A percentile compares a stretch with the other conserved stretches of the same genome.
phyloP scores from a whole-genome alignment of 2,329 filamentous ascomycete genomes.

The Arthrinium puccinioides region DNA sequence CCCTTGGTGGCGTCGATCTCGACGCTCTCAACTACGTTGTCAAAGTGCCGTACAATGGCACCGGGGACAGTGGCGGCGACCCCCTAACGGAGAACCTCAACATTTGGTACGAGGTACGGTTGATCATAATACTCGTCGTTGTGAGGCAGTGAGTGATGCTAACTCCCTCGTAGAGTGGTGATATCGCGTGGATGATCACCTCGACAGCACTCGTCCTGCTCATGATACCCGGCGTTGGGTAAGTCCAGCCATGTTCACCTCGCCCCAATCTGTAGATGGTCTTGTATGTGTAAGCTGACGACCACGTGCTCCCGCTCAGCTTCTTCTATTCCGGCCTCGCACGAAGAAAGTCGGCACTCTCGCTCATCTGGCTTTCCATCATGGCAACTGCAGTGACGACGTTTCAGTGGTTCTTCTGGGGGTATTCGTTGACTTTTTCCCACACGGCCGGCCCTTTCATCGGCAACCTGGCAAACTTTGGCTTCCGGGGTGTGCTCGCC shows the following conservation, averaged over 20 bases:
- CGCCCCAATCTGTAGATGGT: not conserved
- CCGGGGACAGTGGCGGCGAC: conserved; percentile 58
- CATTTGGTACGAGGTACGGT: conserved; percentile 64
- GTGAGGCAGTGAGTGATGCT: too few relatives aligned
- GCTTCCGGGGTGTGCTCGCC: conserved; percentile 68
- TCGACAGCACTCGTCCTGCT: conserved; percentile 77
- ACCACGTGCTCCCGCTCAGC: conserved; percentile 17
- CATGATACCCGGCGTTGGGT: conserved; percentile 87
- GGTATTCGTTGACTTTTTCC: conserved; percentile 76
- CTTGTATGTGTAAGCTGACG: not conserved
- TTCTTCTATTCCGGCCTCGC: conserved; percentile 94
- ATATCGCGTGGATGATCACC: conserved; percentile 79
- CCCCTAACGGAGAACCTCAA: conserved; percentile 64
- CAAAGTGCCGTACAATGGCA: conserved; percentile 57
- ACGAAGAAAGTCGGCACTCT: conserved; percentile 80
- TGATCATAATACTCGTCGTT: too few relatives aligned
- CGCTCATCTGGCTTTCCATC: conserved; percentile 82
- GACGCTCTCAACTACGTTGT: conserved; percentile 35
- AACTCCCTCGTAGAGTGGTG: conserved; percentile 47
- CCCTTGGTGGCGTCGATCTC: conserved; percentile 27
- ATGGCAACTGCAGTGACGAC: conserved; percentile 78
- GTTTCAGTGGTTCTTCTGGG: conserved; percentile 96
- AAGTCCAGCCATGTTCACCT: conserved; percentile 24
- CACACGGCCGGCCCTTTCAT: conserved; percentile 70
- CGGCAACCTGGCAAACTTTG: conserved; percentile 73